A percentile compares a stretch with the other conserved stretches of the same genome.
Conservation (phyloP, 176 grass and related monocot species). For the Hordeum vulgare region MorexV3_pseudomolecules_assembly NC_058520.1:604546146-604546645, state of each 20-base stretch:
- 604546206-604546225: conserved; percentile 60
- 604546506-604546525: conserved; percentile 89
- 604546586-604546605: neutral
- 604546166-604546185: conserved; percentile 72
- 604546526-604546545: conserved; percentile 91
- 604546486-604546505: conserved; percentile 89
- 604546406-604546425: conserved; percentile 72
- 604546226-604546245: conserved; percentile 50
- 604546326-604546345: neutral
- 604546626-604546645: neutral
- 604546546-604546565: conserved; percentile 13
- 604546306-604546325: neutral
- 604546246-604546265: neutral
- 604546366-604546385: conserved; percentile 44
- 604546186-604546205: conserved; percentile 80
- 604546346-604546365: neutral
- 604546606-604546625: neutral
- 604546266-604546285: neutral
- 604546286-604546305: neutral
- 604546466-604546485: conserved; percentile 87
- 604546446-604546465: conserved; percentile 85
- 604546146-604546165: conserved; percentile 89
- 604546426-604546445: conserved; percentile 85
- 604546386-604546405: conserved; percentile 61
- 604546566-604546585: conserved; percentile 11